A percentile compares a stretch with the other conserved stretches of the same genome.
phyloP scores from a whole-genome alignment of 192 early-diverging fungal species.

The Coemansia javaensis region DNA sequence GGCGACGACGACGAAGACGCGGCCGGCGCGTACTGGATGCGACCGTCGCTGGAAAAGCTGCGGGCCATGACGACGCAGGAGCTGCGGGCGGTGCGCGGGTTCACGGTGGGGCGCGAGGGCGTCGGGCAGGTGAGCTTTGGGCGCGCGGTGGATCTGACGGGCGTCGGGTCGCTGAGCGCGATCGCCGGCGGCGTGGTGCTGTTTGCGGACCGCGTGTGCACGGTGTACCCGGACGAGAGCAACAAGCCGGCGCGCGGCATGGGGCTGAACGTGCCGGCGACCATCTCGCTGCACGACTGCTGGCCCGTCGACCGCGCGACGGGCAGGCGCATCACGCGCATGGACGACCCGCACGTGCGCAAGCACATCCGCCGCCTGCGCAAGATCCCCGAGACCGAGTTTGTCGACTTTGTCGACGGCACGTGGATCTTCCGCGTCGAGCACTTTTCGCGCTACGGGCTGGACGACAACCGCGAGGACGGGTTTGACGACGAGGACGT shows the following conservation, averaged over 20 bases:
- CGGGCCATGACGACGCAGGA: constrained; percentile 62
- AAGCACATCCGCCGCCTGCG: constrained; percentile 67
- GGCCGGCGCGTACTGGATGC: constrained; percentile 62
- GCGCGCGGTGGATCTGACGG: constrained; percentile 76
- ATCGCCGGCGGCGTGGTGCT: constrained; percentile 81
- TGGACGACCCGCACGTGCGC: constrained; percentile 63
- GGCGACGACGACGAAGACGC: constrained; percentile 1
- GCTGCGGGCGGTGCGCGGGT: constrained; percentile 65
- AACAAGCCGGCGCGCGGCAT: constrained; percentile 75
- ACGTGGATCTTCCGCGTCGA: constrained; percentile 91
- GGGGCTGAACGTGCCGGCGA: constrained; percentile 84
- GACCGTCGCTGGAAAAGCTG: constrained; percentile 70
- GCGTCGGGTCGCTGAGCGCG: constrained; percentile 49
- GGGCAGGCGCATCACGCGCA: constrained; percentile 59
- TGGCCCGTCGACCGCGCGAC: constrained; percentile 82
- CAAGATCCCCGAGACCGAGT: constrained; percentile 68
- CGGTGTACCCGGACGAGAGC: constrained; percentile 78
- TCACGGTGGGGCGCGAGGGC: constrained; percentile 63
- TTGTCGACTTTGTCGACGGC: constrained; percentile 73
- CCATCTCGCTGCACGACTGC: constrained; percentile 71
- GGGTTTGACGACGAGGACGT: constrained; percentile 50
- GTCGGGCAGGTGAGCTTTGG: constrained; percentile 76
- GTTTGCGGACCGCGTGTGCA: constrained; percentile 62
- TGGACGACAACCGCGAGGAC: constrained; percentile 64
- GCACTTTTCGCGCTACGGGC: constrained; percentile 77